Evolutionary conservation across 352 stramenopile genomes (phyloP).

Genomic region (Phytophthora rubi): DNA sequence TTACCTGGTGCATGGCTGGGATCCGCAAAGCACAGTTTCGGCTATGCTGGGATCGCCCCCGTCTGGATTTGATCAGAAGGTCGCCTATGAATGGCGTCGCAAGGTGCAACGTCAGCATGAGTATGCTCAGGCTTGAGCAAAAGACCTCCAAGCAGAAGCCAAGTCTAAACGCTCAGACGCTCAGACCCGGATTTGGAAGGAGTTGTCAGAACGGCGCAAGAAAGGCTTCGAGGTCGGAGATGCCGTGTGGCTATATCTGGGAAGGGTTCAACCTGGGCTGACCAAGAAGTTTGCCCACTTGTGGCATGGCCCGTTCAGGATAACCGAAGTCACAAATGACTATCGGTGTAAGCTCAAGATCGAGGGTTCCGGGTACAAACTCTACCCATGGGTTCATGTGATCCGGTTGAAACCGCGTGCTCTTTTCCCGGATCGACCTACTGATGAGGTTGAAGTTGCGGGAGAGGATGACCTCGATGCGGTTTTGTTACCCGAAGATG

Average conservation of each 20-base stretch:
- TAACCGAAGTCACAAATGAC: neutral
- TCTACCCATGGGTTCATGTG: conserved; percentile 3
- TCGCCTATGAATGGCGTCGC: too few species aligned
- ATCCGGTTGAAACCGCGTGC: neutral
- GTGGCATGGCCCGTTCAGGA: too few species aligned
- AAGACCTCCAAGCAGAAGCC: too few species aligned
- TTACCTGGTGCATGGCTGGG: too few species aligned
- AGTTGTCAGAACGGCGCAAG: too few species aligned
- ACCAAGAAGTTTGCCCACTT: neutral
- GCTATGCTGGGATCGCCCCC: too few species aligned
- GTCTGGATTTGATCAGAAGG: too few species aligned
- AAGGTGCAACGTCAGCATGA: too few species aligned
- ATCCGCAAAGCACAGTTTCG: too few species aligned
- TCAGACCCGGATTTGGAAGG: too few species aligned
- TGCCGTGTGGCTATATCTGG: conserved; percentile 10
- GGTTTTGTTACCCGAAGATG: conserved; percentile 3
- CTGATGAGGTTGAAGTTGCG: neutral
- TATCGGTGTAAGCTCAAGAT: neutral
- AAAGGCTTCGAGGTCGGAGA: neutral
- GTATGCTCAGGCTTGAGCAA: too few species aligned
- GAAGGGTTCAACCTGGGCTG: neutral
- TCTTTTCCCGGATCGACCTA: neutral
- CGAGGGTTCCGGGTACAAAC: neutral
- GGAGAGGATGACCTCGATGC: conserved; percentile 2
- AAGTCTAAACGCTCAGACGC: too few species aligned